Conservation (phyloP, 1,284 basidiomycete species). For the Ceratobasidium sp. region DNA sequence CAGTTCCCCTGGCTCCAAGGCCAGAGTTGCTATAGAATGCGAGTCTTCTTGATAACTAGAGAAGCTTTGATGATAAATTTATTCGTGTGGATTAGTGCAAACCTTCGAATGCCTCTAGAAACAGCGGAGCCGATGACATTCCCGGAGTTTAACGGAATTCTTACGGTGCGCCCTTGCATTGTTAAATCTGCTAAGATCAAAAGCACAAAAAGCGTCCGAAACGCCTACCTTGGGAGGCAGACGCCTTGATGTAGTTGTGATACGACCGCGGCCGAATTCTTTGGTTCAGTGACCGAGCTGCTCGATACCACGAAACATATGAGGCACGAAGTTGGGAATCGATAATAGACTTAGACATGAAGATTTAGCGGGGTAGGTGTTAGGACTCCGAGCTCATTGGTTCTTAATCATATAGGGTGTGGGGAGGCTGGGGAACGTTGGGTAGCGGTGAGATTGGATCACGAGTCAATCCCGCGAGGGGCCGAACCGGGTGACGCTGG, state of each 20-base stretch:
- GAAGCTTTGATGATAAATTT: slow-evolving; percentile 11
- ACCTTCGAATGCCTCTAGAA: slow-evolving; percentile 82
- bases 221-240: slow-evolving; percentile 32
- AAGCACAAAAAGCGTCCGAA: background rate
- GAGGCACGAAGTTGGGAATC: slow-evolving; percentile 15
- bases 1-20: slow-evolving; percentile 80
- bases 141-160: slow-evolving; percentile 67
- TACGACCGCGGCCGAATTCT: slow-evolving; percentile 1
- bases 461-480: background rate
- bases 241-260: slow-evolving; percentile 37
- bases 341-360: slow-evolving; percentile 16
- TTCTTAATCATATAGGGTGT: background rate
- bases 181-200: background rate
- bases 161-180: slow-evolving; percentile 63
- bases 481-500: background rate
- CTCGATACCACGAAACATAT: slow-evolving; percentile 29
- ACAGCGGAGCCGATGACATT: slow-evolving; percentile 80
- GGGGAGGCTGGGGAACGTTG: background rate
- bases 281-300: background rate
- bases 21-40: slow-evolving; percentile 78
- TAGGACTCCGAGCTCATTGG: background rate
- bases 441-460: background rate
- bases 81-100: slow-evolving; percentile 50
- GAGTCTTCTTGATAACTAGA: slow-evolving; percentile 85
- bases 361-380: background rate